Percentiles rank a stretch among this genome's conserved stretches.
Conservation (phyloP, 192 early-diverging fungal genomes). For the Coemansia sp. region DNA sequence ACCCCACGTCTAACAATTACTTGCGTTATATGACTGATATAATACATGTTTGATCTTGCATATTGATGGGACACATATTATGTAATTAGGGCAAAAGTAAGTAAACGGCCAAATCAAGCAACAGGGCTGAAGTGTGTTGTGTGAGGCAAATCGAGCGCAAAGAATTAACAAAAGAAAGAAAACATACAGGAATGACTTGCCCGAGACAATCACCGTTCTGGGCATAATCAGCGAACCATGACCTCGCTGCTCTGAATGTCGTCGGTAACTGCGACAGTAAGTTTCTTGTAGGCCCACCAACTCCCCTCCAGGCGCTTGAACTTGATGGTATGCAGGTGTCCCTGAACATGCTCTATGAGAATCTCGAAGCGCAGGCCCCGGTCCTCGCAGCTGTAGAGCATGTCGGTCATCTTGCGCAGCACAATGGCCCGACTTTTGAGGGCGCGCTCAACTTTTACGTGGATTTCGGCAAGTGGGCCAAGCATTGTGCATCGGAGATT, state of each 20-base stretch:
- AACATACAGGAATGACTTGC: not conserved
- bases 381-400: constrained; percentile 44
- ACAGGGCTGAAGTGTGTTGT: too few relatives aligned
- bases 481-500: constrained; percentile 50
- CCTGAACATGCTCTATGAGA: constrained; percentile 43
- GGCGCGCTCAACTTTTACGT: constrained; percentile 31
- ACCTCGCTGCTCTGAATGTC: constrained; percentile 28
- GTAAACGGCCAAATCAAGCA: too few relatives aligned
- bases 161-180: not conserved
- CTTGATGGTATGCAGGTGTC: constrained; percentile 44
- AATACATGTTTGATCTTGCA: too few relatives aligned
- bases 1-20: too few relatives aligned
- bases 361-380: constrained; percentile 44
- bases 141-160: too few relatives aligned
- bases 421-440: constrained; percentile 41
- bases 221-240: not conserved
- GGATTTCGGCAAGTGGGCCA: constrained; percentile 46
- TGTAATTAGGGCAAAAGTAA: too few relatives aligned
- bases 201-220: not conserved
- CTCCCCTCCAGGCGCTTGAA: constrained; percentile 46
- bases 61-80: too few relatives aligned
- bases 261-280: constrained; percentile 37
- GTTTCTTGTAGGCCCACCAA: constrained; percentile 53
- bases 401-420: constrained; percentile 35
- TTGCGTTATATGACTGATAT: too few relatives aligned